Base-by-base conservation (phyloP, 257 asterid species). In the Apocynum venetum region DNA sequence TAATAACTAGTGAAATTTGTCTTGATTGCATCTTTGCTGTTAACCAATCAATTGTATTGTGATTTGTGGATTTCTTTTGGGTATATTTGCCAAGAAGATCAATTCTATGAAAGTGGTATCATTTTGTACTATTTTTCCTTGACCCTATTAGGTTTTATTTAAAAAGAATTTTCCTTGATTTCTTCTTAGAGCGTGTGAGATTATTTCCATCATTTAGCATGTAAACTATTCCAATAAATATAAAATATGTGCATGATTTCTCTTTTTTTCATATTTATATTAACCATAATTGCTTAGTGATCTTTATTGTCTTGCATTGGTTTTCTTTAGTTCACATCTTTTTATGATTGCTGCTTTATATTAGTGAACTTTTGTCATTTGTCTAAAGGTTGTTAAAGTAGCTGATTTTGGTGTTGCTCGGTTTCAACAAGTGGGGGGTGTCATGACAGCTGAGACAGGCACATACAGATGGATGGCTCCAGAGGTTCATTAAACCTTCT, bases 391-490 rank as follows among this genome's bases (percentile, higher is more conserved):
- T 80, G 86, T 86, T 76, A 84, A 86, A 77, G 88, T 80, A 74
- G 85, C 87, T 77, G 88, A 84, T 80, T 86, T 86, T 80, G 89
- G 89, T 48, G 80, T 86, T 82, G 85, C 89, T 73, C 88, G 86
- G 66, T 77, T 84, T 57, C 86, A 75, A 67, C 69, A 83, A 46
- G 81, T 67, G 48, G 89, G 71, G 70, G 86, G 88, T 63, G 83
- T 80, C 70, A 86, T 86, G 88, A 86, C 86, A 60, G 88, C 88
- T 56, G 88, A 86, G 83, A 84, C 88, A 64, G 88, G 88, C 44
- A 84, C 85, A 12, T 86, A 82, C 68, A 78, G 82, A 82, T 86
- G 89, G 88, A 84, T 84, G 88, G 85, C 88, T 61, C 88, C 90
- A 48, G 88, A 84, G 88, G 87, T 84, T 25, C 36, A 81, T 13